A percentile compares a stretch with the other conserved stretches of the same genome.
These are phyloP conservation scores for Dalbergia cultrata DNA, from an alignment of 306 rosid genomes.

Conservation along the genomic window DNA sequence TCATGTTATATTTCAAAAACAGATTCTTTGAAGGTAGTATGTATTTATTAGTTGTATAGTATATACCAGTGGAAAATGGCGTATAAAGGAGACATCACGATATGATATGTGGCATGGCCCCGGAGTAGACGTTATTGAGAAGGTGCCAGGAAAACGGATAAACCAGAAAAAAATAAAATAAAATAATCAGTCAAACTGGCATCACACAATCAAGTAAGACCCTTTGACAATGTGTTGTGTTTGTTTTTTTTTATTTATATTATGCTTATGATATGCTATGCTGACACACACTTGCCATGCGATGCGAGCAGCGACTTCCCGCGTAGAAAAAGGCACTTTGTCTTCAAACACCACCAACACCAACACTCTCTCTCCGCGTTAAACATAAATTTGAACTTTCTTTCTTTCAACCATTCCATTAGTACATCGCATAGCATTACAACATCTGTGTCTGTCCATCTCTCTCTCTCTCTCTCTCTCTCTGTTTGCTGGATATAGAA, in stretches of 20 bases:
- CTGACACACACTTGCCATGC: not conserved
- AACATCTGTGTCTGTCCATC: too few relatives aligned
- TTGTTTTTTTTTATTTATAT: not conserved
- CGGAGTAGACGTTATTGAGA: not conserved
- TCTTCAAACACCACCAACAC: not conserved
- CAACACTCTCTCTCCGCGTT: slow-evolving; percentile 50
- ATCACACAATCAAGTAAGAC: not conserved
- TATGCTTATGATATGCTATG: not conserved
- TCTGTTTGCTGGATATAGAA: not conserved
- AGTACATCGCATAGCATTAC: not conserved
- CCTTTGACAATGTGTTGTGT: not conserved
- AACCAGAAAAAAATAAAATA: not conserved
- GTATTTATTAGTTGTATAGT: too few relatives aligned
- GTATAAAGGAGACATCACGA: too few relatives aligned
- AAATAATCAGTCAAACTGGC: not conserved
- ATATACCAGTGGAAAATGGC: too few relatives aligned
- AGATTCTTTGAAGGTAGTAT: too few relatives aligned
- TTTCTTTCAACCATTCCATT: not conserved
- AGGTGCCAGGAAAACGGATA: not conserved
- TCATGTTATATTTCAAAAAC: too few relatives aligned
- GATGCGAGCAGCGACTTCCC: slow-evolving; percentile 31
- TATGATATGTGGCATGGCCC: not conserved
- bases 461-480: not conserved
- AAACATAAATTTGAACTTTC: slow-evolving; percentile 1
- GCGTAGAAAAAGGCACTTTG: slow-evolving; percentile 30